Evolutionary conservation across 305 asterid genomes (phyloP).

Genomic region (Coffea humblotiana): DNA sequence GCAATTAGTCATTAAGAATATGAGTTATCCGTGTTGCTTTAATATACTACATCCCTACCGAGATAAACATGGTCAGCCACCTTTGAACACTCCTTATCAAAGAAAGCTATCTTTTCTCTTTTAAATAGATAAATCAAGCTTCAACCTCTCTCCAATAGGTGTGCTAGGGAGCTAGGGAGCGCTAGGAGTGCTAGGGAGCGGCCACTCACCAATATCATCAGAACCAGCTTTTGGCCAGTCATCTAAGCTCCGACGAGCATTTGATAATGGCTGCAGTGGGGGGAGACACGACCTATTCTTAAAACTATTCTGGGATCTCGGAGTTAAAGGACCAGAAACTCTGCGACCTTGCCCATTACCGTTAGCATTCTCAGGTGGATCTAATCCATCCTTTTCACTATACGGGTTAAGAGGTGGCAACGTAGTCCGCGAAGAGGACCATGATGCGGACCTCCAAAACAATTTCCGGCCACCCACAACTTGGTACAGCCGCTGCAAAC

Average conservation of each 20-base stretch:
- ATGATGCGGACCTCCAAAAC: too few relatives aligned
- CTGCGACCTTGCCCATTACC: too few relatives aligned
- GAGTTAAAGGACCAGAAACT: too few relatives aligned
- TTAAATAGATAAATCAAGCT: constrained; percentile 53
- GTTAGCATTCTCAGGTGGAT: too few relatives aligned
- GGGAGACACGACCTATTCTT: constrained; percentile 51
- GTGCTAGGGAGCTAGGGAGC: too few relatives aligned
- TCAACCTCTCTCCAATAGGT: constrained; percentile 50
- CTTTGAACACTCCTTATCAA: constrained; percentile 52
- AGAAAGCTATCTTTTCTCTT: constrained; percentile 50
- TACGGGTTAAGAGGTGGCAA: too few relatives aligned
- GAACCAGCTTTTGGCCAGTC: constrained; percentile 65
- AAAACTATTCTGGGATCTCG: constrained; percentile 43
- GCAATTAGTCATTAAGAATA: constrained; percentile 47
- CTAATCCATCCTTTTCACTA: too few relatives aligned
- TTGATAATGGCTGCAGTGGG: constrained; percentile 49
- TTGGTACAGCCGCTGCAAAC: too few relatives aligned
- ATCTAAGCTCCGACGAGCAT: constrained; percentile 51
- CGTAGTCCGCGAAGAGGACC: too few relatives aligned
- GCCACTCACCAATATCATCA: constrained; percentile 62
- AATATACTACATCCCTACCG: constrained; percentile 51
- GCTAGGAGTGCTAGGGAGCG: constrained; percentile 49
- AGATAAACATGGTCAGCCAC: constrained; percentile 48
- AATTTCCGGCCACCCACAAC: too few relatives aligned
- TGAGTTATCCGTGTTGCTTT: constrained; percentile 47